phyloP scores from a whole-genome alignment of 768 basidiomycete genomes.

The Tylopilus intermedius region DNA sequence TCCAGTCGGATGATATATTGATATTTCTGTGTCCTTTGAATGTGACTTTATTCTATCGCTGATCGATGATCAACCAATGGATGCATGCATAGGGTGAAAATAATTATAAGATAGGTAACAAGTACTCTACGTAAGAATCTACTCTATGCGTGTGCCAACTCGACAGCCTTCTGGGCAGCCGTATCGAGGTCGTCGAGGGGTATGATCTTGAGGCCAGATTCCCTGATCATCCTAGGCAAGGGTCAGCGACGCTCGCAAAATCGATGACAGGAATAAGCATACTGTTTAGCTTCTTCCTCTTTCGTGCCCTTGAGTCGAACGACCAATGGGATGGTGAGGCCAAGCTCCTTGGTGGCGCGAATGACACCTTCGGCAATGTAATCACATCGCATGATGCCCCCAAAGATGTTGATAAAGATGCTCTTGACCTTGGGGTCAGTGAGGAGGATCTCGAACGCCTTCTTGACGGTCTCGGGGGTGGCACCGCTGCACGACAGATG shows the following conservation, averaged over 20 bases:
- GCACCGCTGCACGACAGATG: slow-evolving; percentile 62
- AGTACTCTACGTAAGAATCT: slow-evolving; percentile 17
- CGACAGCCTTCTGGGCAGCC: slow-evolving; percentile 77
- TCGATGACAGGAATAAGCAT: slow-evolving; percentile 7
- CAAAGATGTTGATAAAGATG: slow-evolving; percentile 98
- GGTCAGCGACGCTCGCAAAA: background rate
- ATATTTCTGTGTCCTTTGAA: slow-evolving; percentile 26
- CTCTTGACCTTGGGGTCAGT: slow-evolving; percentile 91
- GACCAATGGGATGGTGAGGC: slow-evolving; percentile 79
- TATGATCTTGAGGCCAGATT: slow-evolving; percentile 89
- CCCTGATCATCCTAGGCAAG: slow-evolving; percentile 74
- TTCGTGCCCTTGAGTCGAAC: slow-evolving; percentile 97
- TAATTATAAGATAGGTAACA: slow-evolving; percentile 16
- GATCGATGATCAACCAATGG: background rate
- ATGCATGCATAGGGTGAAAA: background rate
- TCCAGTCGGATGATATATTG: slow-evolving; percentile 29
- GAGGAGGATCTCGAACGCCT: slow-evolving; percentile 94
- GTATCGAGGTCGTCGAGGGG: slow-evolving; percentile 92
- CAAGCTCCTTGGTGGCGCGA: slow-evolving; percentile 90
- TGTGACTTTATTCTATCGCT: slow-evolving; percentile 18
- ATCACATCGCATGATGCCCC: slow-evolving; percentile 99
- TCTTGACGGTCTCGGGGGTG: slow-evolving; percentile 99
- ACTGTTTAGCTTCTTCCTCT: slow-evolving; percentile 93
- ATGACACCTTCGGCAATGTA: slow-evolving; percentile 98
- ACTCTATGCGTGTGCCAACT: slow-evolving; percentile 52